phyloP scores from a whole-genome alignment of 257 asterid genomes.

The Solanum chilense region DNA sequence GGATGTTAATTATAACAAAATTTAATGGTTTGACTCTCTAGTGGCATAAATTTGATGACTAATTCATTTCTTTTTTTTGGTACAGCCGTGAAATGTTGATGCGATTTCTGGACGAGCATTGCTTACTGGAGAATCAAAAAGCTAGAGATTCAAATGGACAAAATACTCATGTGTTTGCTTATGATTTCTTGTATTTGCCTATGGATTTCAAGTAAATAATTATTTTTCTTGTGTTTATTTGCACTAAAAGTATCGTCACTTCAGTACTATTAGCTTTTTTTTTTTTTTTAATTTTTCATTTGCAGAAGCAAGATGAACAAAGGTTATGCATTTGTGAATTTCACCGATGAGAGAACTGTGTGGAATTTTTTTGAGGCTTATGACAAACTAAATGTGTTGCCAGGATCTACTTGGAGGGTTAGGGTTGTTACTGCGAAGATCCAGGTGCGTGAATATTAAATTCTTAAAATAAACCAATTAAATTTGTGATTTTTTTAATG shows the following conservation, averaged over 20 bases:
- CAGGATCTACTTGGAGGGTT: constrained; percentile 13
- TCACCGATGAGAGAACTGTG: constrained; percentile 23
- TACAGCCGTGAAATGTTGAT: constrained; percentile 31
- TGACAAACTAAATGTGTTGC: constrained; percentile 8
- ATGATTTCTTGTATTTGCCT: constrained; percentile 54
- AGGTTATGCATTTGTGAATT: constrained; percentile 71
- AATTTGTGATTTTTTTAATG: neutral
- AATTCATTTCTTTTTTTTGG: neutral
- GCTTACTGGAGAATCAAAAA: constrained; percentile 25
- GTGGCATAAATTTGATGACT: neutral
- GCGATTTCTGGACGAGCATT: constrained; percentile 26
- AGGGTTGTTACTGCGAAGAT: constrained; percentile 41
- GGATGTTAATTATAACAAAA: neutral
- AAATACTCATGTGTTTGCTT: constrained; percentile 12
- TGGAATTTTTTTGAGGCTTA: constrained; percentile 25
- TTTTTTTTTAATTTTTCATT: neutral
- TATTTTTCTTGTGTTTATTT: neutral
- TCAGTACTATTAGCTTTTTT: neutral
- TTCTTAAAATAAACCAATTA: neutral
- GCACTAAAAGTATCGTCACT: too few species aligned
- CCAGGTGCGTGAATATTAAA: constrained; percentile 25
- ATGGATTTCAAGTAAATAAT: constrained; percentile 41
- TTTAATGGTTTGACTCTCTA: neutral
- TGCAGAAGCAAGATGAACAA: constrained; percentile 29
- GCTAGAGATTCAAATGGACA: neutral